Base-by-base conservation (phyloP, 352 stramenopile genomes). In the Globisporangium emineosum region DNA sequence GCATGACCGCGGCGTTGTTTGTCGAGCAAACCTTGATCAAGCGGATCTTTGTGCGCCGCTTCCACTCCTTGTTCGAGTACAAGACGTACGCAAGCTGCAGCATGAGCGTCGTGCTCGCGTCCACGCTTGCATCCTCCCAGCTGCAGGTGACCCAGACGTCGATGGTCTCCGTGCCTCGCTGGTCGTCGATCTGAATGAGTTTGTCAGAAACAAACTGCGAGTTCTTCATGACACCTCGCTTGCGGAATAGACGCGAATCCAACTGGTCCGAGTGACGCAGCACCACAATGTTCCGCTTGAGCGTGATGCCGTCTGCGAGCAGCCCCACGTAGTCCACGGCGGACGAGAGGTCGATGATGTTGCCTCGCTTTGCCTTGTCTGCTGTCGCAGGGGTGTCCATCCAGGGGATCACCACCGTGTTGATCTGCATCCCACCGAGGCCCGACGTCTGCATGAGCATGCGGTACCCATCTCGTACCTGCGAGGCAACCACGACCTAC, bases 371-470 rank as follows among this genome's bases (percentile, higher is more conserved):
- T 7, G 53, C 23, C 12, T 58, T 61, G 15, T 66, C 27, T 32
- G 7, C 40, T 45, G 42, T 23, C 12, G 43, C 9, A 42, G 50
- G 51, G 30, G 70, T 1, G 40, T 58, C 57, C 5, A 75, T 62
- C 80, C 76, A 93, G 5, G 79, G 78, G 1, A 94, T 65, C 25
- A 82, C 77, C 4, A 94, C 75, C 5, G 81, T 91, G 68, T 94
- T 93, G 60, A 88, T 76, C 49, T 87, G 75, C 76, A 94, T 86
- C 3, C 83, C 86, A n/a, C 86, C 86, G 2, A 94, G 62, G 0
- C 86, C 86, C 19, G 72, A 78, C 0, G 73, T 79, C 49, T 90
- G 73, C 69, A 92, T 86, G 19, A 94, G 63, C 67, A 87, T 85
- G 17, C 83, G 76, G 56, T 89, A 87, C 0, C 77, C 85, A 13